Percentiles rank a stretch among this genome's conserved stretches.
phyloP scores from a whole-genome alignment of 2,329 filamentous ascomycete species.

The Beauveria caledonica region DNA sequence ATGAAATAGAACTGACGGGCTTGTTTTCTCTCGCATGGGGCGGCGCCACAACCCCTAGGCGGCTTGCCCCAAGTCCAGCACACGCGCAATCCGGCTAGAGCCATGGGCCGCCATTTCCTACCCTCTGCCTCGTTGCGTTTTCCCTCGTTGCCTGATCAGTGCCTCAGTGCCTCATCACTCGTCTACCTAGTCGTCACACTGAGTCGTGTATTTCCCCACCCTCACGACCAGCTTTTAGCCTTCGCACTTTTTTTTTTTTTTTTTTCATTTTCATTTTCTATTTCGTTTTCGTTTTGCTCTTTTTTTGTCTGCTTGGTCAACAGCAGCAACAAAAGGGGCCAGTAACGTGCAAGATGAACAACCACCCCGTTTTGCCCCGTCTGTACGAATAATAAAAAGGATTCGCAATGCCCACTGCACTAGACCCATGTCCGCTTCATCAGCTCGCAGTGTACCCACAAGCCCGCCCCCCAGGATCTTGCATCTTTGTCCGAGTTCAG shows the following conservation, averaged over 20 bases:
- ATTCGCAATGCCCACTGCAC: constrained; percentile 1
- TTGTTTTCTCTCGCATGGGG: background rate
- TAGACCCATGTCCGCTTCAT: constrained; percentile 1
- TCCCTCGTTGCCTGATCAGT: background rate
- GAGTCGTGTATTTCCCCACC: constrained; percentile 7
- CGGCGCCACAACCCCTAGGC: constrained; percentile 7
- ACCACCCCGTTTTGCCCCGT: background rate
- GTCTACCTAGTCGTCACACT: background rate
- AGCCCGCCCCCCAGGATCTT: constrained; percentile 1
- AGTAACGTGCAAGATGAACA: background rate
- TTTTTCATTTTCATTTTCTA: too few species aligned
- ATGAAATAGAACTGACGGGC: background rate
- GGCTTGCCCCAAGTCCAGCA: background rate
- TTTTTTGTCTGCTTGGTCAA: background rate
- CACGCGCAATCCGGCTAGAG: background rate
- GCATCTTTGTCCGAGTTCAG: background rate
- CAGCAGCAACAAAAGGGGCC: background rate
- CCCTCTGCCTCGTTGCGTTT: background rate
- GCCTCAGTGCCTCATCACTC: background rate
- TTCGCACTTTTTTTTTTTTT: too few species aligned
- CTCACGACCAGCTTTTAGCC: background rate
- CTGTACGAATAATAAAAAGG: background rate
- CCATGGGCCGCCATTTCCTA: background rate
- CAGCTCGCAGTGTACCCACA: constrained; percentile 4
- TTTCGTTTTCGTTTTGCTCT: background rate